Evolutionary conservation across 805 yeast species (phyloP).

Genomic region (Metschnikowia gelsemii): DNA sequence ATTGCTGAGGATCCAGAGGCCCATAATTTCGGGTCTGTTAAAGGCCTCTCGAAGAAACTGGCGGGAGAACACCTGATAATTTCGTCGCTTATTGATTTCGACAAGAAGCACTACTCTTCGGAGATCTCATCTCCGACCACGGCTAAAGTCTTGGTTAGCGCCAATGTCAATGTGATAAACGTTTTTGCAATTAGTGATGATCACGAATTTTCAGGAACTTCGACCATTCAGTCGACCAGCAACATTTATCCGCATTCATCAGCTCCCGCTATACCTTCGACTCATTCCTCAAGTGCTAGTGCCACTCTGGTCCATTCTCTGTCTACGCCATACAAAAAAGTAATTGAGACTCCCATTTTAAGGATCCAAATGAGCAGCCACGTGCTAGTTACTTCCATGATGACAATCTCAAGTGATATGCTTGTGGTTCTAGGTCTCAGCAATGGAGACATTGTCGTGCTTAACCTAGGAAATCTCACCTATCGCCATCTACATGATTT

Average conservation of each 20-base stretch:
- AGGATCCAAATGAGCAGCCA: slow-evolving; percentile 38
- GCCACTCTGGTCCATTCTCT: slow-evolving; percentile 9
- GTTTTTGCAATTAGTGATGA: slow-evolving; percentile 38
- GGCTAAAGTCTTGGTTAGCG: slow-evolving; percentile 40
- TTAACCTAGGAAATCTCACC: slow-evolving; percentile 50
- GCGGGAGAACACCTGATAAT: slow-evolving; percentile 8
- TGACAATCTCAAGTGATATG: slow-evolving; percentile 36
- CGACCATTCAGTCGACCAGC: slow-evolving; percentile 20
- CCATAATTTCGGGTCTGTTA: slow-evolving; percentile 1
- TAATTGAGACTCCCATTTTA: slow-evolving; percentile 46
- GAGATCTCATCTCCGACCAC: slow-evolving; percentile 31
- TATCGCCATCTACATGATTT: slow-evolving; percentile 47
- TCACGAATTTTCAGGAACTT: slow-evolving; percentile 25
- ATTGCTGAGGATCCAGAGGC: slow-evolving; percentile 1
- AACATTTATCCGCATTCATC: slow-evolving; percentile 22
- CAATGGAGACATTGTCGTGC: slow-evolving; percentile 64
- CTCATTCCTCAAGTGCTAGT: slow-evolving; percentile 16
- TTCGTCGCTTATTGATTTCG: slow-evolving; percentile 33
- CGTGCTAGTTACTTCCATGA: slow-evolving; percentile 41
- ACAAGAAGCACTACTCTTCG: slow-evolving; percentile 29
- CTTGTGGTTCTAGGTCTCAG: slow-evolving; percentile 62
- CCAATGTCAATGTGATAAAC: slow-evolving; percentile 53
- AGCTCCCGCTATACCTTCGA: slow-evolving; percentile 1
- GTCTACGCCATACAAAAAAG: slow-evolving; percentile 27
- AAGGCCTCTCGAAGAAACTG: slow-evolving; percentile 2